Base-by-base conservation (phyloP, 306 rosid genomes). In the Malus orientalis region DNA sequence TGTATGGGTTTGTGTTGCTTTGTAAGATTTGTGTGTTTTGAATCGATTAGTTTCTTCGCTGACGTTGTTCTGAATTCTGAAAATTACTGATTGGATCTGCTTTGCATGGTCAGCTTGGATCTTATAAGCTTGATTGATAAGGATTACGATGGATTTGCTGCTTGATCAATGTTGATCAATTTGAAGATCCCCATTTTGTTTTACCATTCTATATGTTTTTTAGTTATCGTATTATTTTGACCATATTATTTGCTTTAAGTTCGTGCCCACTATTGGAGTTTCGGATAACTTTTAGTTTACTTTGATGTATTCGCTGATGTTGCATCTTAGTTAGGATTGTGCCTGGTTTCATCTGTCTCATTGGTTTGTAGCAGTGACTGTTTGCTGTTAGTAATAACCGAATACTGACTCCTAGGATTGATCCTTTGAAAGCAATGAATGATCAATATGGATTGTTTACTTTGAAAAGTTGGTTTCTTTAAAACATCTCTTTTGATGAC, bases 81-180 rank as follows among this genome's bases (percentile, higher is more conserved):
- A 61, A 61, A 0, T 27, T 16, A 12, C 42, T 14, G 32, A 25
- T 80, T 69, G n/a, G 51, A 15, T 67, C 32, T 49, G 55, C 29
- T 47, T 10, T 51, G 23, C 53, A 4, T 10, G 27, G 60, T 44
- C 23, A 14, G 16, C 23, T 51, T 70, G 63, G 77, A 81, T 81
- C 77, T 51, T 70, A 15, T 59, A 32, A 33, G 45, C 76, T 70
- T 76, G 78, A 22, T 81, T 71, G 77, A 57, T 63, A 11, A 25
- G 1, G 69, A 9, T 29, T 42, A n/a, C 61, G 62, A 32, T 78
- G 71, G 64, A 23, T 44, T 70, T 32, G 8, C 9, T 32, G 69
- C 33, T 62, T 32, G 22, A 33, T 70, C 29, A 23, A 3, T 69
- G 57, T 20, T 22, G 42, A 67, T 44, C 55, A 33, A 16, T 44